Evolutionary conservation across 2,329 filamentous ascomycete species (phyloP), one percentile per base, ranked within the genome.

Genomic region (Ceratocystis smalleyi): DNA sequence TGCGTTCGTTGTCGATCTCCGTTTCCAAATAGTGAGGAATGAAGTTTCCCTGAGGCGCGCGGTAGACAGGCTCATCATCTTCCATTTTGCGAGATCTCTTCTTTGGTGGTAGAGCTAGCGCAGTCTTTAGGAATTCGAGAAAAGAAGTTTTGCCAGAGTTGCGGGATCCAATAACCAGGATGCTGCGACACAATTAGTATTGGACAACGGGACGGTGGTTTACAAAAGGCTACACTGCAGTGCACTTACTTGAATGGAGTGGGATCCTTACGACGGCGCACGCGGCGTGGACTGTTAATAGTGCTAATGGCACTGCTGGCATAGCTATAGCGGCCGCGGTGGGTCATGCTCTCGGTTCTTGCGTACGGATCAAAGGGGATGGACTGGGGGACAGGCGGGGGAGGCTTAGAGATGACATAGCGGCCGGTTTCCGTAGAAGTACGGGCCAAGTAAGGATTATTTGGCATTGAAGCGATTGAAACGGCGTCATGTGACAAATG

Each of bases 221-320:
- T 43, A 43, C 40, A n/a, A 40, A 40, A 12, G 8, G 10, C 19
- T 51, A n/a, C 32, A 82, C n/a, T n/a, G n/a, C n/a, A n/a, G n/a
- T n/a, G n/a, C n/a, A n/a, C 91, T 82, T 79, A 97, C 92, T 99
- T 99, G 83, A 97, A 96, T 0, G 94, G 91, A 10, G 92, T 96
- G 7, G 94, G 94, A 72, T 99, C 94, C 79, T 96, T 97, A 77
- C 94, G 86, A 78, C 92, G 87, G 70, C 94, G 86, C 69, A 97
- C 86, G 72, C 91, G 85, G 69, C 94, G 85, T 68, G 94, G 92
- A 74, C 88, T 96, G 78, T 96, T 96, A 77, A 96, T 84, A 67
- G 89, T 88, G 78, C 89, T 96, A 69, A 92, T 83, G 63, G 89
- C 87, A 75, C 88, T 95, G 77, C 89, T 95, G 65, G 92, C 91